Evolutionary conservation across 208 protist species (phyloP).

Genomic region (Acanthamoeba healyi): DNA sequence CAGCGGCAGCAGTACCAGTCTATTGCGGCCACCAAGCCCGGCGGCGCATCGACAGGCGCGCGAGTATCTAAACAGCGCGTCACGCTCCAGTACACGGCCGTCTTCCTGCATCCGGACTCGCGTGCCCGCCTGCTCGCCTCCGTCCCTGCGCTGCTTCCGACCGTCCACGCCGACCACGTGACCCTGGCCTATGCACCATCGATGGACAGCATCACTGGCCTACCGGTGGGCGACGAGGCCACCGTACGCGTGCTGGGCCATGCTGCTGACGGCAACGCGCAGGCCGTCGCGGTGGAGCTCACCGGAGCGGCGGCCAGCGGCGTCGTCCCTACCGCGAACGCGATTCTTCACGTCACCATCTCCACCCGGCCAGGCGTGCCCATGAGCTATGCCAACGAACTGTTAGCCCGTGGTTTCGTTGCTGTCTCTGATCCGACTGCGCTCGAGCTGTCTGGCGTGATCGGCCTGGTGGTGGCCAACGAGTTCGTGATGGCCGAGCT

Average conservation of each 20-base stretch:
- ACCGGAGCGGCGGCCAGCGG: neutral
- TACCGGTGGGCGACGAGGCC: conserved; percentile 4
- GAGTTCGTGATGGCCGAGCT: conserved; percentile 59
- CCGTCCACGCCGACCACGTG: conserved; percentile 43
- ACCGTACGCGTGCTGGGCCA: neutral
- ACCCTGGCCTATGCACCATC: conserved; percentile 56
- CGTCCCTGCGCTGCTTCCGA: conserved; percentile 1
- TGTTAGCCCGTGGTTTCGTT: neutral
- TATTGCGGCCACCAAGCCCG: neutral
- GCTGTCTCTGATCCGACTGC: neutral
- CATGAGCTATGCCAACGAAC: conserved; percentile 24
- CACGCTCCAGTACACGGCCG: conserved; percentile 47
- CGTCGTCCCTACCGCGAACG: neutral
- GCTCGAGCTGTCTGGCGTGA: neutral
- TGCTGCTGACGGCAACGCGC: neutral
- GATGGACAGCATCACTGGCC: neutral
- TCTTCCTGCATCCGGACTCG: neutral
- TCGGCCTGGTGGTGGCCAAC: conserved; percentile 56
- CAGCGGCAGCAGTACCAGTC: conserved; percentile 27
- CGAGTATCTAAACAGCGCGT: conserved; percentile 16
- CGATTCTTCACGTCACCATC: conserved; percentile 52
- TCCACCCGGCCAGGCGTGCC: conserved; percentile 4
- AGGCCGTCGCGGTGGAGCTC: conserved; percentile 32
- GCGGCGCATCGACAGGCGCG: neutral
- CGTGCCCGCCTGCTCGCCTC: neutral